Percentiles rank a stretch among this genome's conserved stretches.
Evolutionary conservation across 257 asterid genomes (phyloP).

Genomic region (Scutellaria galericulata): DNA sequence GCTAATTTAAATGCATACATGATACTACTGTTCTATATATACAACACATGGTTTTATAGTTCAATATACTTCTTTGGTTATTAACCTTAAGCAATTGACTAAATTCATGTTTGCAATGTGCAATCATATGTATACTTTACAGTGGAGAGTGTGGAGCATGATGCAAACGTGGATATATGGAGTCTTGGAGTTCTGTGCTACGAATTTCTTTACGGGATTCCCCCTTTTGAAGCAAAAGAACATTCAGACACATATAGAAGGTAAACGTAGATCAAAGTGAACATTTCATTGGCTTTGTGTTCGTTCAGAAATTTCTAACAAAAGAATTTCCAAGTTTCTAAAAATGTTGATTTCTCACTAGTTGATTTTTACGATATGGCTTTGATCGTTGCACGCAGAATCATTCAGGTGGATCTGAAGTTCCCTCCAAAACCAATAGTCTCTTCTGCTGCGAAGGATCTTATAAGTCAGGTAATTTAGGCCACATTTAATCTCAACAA

Average conservation of each 20-base stretch:
- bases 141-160: slow-evolving; percentile 98
- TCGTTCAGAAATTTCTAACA: not conserved
- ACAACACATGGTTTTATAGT: too few relatives aligned
- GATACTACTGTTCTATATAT: not conserved
- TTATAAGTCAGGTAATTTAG: slow-evolving; percentile 71
- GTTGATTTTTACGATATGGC: not conserved
- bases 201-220: slow-evolving; percentile 89
- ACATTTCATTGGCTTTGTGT: too few relatives aligned
- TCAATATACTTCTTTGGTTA: too few relatives aligned
- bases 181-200: slow-evolving; percentile 95
- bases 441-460: slow-evolving; percentile 90
- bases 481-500: not conserved
- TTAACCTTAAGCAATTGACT: too few relatives aligned
- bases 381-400: slow-evolving; percentile 51
- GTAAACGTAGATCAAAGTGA: slow-evolving; percentile 34
- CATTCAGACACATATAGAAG: slow-evolving; percentile 95
- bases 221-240: slow-evolving; percentile 96
- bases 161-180: slow-evolving; percentile 95
- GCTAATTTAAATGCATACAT: slow-evolving; percentile 10
- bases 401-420: slow-evolving; percentile 88
- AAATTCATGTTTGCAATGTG: not conserved
- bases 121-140: not conserved
- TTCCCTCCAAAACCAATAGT: slow-evolving; percentile 87
- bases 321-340: not conserved
- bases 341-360: not conserved